Evolutionary conservation across 73 alveolate species (phyloP).

Genomic region (Chromera velia): DNA sequence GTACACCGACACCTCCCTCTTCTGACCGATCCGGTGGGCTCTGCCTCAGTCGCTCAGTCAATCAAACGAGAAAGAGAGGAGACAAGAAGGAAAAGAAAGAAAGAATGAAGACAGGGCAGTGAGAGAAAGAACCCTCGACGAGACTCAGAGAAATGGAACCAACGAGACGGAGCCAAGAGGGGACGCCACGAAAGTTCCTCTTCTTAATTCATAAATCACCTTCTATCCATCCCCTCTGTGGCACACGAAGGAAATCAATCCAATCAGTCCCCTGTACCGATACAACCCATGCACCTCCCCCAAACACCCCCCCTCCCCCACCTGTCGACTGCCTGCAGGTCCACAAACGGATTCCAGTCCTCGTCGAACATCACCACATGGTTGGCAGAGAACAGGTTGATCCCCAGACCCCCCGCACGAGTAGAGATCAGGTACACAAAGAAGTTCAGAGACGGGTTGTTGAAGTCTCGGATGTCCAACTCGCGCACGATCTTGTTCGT

Average conservation of each 20-base stretch:
- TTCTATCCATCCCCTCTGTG: too few relatives aligned
- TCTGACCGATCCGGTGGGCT: neutral
- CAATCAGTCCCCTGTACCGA: too few relatives aligned
- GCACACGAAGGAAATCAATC: too few relatives aligned
- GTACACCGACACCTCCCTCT: neutral
- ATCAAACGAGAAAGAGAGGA: neutral
- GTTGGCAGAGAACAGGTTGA: slow-evolving; percentile 94
- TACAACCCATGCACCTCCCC: too few relatives aligned
- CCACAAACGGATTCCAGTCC: slow-evolving; percentile 99
- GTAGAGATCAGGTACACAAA: slow-evolving; percentile 90
- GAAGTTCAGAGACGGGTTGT: slow-evolving; percentile 43
- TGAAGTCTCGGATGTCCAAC: slow-evolving; percentile 42
- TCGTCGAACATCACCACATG: slow-evolving; percentile 91
- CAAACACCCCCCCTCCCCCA: neutral
- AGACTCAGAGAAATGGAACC: too few relatives aligned
- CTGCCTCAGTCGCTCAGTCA: too few relatives aligned
- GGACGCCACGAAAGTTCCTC: too few relatives aligned
- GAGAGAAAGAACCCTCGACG: too few relatives aligned
- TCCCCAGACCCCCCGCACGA: slow-evolving; percentile 77
- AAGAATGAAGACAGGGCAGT: too few relatives aligned
- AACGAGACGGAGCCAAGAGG: too few relatives aligned
- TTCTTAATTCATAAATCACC: neutral
- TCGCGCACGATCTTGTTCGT: slow-evolving; percentile 31
- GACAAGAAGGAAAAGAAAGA: neutral
- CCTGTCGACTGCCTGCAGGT: slow-evolving; percentile 96